Base-by-base conservation (phyloP, 768 basidiomycete genomes). In the Phlebiopsis gigantea region DNA sequence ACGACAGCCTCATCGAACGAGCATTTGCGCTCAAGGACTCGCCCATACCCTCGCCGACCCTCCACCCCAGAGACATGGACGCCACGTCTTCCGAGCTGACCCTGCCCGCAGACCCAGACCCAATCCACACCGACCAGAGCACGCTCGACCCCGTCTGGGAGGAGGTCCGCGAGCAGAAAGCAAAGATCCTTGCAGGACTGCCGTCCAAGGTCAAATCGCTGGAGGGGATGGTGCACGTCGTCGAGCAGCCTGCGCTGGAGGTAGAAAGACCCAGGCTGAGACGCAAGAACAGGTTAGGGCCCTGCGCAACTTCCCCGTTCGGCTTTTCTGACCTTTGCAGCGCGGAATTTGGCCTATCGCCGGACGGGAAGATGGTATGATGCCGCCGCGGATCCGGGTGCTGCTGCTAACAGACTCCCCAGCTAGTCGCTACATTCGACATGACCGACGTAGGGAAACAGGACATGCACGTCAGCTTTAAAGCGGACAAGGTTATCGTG, bases 381-480 rank as follows among this genome's bases (percentile, higher is more conserved):
- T 50, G 28, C 30, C 14, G 28, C 30, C 14, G 17, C 17, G 12
- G 4, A 30, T n/a, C 6, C 15, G 19, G 14, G 45, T 15, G 6
- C 5, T 46, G 29, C 17, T 24, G 66, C 25, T 56, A 28, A 41
- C 7, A 60, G 26, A 25, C 48, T 28, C 39, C n/a, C 30, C 43
- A 84, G 65, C 79, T 87, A 46, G 83, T 83, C 22, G 85, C 84
- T 22, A 87, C 80, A 49, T 88, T 89, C 66, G 85, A 88, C 57
- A 72, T 90, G 63, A 77, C 78, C 2, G 84, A 86, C 26, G 80
- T 90, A 43, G 76, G 75, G 64, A 90, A 88, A 67, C 79, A 88
- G 57, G 82, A 90, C 58, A 80, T 88, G 55, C 87, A 90, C 61
- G 83, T 90, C 64, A 88, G 82, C 65, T 90, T 81, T 62, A 85